phyloP scores from a whole-genome alignment of 345 rosid genomes.

The Fremontodendron californicum region DNA sequence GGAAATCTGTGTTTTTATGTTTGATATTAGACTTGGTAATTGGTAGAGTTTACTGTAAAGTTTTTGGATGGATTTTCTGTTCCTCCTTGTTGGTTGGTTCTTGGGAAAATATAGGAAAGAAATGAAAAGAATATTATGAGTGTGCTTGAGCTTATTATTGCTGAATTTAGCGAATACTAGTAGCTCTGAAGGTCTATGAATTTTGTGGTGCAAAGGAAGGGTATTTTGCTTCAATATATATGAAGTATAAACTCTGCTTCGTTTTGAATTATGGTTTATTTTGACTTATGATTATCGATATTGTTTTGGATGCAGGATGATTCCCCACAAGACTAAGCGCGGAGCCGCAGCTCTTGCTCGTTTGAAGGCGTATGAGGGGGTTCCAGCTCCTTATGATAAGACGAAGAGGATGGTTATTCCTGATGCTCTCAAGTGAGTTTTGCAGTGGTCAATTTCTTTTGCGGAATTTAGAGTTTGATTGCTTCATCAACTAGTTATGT shows the following conservation, averaged over 20 bases:
- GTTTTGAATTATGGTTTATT: neutral
- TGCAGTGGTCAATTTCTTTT: neutral
- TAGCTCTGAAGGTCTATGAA: neutral
- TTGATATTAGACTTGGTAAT: too few species aligned
- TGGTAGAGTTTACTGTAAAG: too few species aligned
- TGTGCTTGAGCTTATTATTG: neutral
- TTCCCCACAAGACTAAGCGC: neutral
- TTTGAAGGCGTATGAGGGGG: neutral
- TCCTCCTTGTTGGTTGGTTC: neutral
- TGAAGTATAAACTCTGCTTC: neutral
- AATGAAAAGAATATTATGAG: neutral
- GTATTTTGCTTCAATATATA: neutral
- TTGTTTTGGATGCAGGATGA: neutral
- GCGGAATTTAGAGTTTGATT: neutral
- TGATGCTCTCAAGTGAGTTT: neutral
- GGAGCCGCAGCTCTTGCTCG: neutral
- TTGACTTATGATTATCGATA: neutral
- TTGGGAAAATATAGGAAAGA: neutral
- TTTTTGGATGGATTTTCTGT: neutral
- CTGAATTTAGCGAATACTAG: neutral
- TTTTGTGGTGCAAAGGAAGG: neutral
- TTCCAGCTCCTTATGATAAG: neutral
- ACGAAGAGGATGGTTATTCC: conserved; percentile 1
- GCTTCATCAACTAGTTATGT: neutral
- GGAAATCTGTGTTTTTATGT: too few species aligned